Base-by-base conservation (phyloP, 2,329 filamentous ascomycete genomes). In the Botrytis paeoniae region DNA sequence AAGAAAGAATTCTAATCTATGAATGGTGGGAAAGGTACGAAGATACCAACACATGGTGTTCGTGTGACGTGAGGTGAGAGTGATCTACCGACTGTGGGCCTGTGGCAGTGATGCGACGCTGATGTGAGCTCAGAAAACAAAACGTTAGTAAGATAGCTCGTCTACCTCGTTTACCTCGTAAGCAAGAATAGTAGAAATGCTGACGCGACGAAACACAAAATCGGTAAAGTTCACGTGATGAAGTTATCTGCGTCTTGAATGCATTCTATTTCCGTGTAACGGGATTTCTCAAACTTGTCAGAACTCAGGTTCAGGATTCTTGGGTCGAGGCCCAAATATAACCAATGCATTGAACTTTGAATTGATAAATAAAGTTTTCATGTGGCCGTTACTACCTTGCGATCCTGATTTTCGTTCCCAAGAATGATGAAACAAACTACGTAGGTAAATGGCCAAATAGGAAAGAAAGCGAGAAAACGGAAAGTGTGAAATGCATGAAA, bases 321-420 rank as follows among this genome's bases (percentile, higher is more conserved):
- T 20, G 16, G 64, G 43, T 66, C 45, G 35, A 66, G 43, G 18
- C 12, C 12, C n/a, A 5, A 66, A 29, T 6, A 29, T 29, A 7
- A 39, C 39, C 59, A n/a, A 37, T n/a, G 43, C 22, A 65, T 51
- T n/a, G 32, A 20, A 12, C 0, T 54, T 29, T 51, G 45, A 51
- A 64, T 32, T 45, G 62, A 29, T 35, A n/a, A 10, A 10, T 35
- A 65, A 22, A n/a, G 4, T 35, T 12, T 9, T 2, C 32, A 54
- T n/a, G 37, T 39, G 32, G 22, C 10, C 64, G 45, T 66, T 66
- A 54, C 64, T 54, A 66, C 64, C 64, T 54, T 66, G 64, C 25
- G 32, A 54, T 66, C 45, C 45, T 29, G 22, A 66, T 39, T 39
- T 51, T 39, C 48, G 29, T 39, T 35, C 25, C 25, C 32, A 54